Base-by-base conservation (phyloP, 371 early-diverging fungal genomes). In the Chytridium lagenaria region DNA sequence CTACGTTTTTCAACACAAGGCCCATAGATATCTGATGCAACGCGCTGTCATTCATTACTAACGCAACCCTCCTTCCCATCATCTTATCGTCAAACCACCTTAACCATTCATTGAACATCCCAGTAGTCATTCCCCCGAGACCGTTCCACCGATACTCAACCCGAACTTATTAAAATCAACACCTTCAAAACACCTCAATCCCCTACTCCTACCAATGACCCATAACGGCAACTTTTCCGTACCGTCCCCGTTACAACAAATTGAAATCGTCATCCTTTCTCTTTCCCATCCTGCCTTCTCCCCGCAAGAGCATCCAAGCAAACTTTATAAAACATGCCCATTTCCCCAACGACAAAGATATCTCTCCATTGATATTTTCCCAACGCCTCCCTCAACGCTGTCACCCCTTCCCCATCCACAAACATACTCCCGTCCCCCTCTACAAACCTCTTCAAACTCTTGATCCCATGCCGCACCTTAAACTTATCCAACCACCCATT, bases 401-500 rank as follows among this genome's bases (percentile, higher is more conserved):
- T 15, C 12, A 52, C n/a, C 55, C 55, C 55, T 5, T 10, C 26
- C n/a, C 55, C n/a, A 12, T 26, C 55, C 55, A 52, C 7, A 22
- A 15, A 7, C 12, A 5, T 23, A 22, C n/a, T 23, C n/a, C 55
- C 26, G 12, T 19, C 44, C 12, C 12, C n/a, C 55, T 52, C 55
- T 26, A 26, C 55, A 26, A 5, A 26, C 26, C 26, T 52, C 55
- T 23, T 10, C 55, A 52, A 52, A 26, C 55, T 52, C 55, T 26
- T 52, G 5, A 52, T 52, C 5, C 23, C 23, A 52, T 52, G 55
- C 55, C 55, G 7, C 55, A 12, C 5, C 55, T 52, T 52, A 26
- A 52, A 52, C 55, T 52, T 52, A n/a, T 52, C 55, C 55, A 52
- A 52, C 55, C 55, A 52, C 55, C 55, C 55, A 52, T 52, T 52